Base-by-base conservation (phyloP, 2,329 filamentous ascomycete genomes). In the Pseudogymnoascus sp. region DNA sequence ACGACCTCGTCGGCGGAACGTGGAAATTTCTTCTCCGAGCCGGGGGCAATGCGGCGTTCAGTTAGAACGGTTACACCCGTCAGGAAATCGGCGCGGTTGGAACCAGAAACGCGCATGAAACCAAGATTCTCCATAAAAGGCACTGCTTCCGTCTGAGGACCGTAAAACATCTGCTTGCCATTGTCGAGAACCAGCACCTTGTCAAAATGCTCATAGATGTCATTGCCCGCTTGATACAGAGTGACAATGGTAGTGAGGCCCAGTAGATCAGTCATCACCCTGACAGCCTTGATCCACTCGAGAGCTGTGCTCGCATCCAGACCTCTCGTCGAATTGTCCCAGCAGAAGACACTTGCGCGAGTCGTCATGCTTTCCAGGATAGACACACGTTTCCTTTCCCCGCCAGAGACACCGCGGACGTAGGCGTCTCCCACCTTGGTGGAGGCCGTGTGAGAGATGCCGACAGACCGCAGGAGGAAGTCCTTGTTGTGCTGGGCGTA, bases 181-280 rank as follows among this genome's bases (percentile, higher is more conserved):
- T 84, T 81, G 59, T 89, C 86, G 3, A 90, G 78, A 6, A 90
- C 81, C 0, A 89, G 77, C 0, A 89, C 86, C 69, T 89, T 90
- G 71, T 90, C 86, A 70, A 90, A 89, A 0, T 86, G 78, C 25
- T 88, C 77, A 70, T 88, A 89, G 64, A 90, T 89, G 23, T 82
- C 84, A 62, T 90, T 88, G 5, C 85, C 85, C 2, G 88, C 87
- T 70, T 90, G 88, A 70, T 90, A 90, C 0, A 89, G 77, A 0
- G 85, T 87, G 11, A 87, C 84, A 59, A 88, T 83, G 0, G 84
- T 82, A 0, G 84, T 76, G 3, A 87, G 75, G 0, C 84, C 83
- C 2, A 84, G 75, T 1, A 86, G 79, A 65, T 89, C 84, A 0
- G 86, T 88, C 80, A 88, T 77, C 5, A 83, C 81, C 6, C 87